A percentile compares a stretch with the other conserved stretches of the same genome.
phyloP scores from a whole-genome alignment of 495 filamentous ascomycete genomes.

The Ramalina peruviana region DNA sequence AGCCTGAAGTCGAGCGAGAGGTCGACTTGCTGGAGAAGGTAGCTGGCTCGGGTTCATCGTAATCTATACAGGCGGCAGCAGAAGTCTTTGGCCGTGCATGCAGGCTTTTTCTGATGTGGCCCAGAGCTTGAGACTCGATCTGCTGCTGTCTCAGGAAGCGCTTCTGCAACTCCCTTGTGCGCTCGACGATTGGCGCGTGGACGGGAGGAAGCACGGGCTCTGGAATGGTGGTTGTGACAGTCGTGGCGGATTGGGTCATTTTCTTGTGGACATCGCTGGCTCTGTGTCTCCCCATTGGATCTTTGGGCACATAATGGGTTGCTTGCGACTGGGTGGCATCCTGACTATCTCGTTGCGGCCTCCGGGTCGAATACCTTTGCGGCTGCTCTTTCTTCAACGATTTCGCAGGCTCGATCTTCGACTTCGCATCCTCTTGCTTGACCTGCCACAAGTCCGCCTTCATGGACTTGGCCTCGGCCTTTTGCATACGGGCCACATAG shows the following conservation, averaged over 20 bases:
- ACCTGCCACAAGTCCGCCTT: conserved; percentile 3
- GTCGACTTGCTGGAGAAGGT: conserved; percentile 15
- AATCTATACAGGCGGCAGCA: conserved; percentile 14
- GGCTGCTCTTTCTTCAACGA: conserved; percentile 2
- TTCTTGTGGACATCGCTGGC: neutral
- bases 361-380: conserved; percentile 8
- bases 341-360: conserved; percentile 3
- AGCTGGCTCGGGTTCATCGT: conserved; percentile 6
- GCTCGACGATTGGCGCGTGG: conserved; percentile 12
- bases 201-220: conserved; percentile 9
- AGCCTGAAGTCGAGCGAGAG: conserved; percentile 14
- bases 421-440: conserved; percentile 3
- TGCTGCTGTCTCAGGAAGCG: neutral
- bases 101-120: conserved; percentile 4
- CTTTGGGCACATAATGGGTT: conserved; percentile 2
- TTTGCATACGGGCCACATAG: conserved; percentile 4
- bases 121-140: conserved; percentile 5
- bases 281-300: conserved; percentile 1
- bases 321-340: neutral
- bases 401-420: conserved; percentile 1
- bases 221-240: neutral
- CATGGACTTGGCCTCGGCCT: conserved; percentile 1
- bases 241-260: neutral
- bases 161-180: neutral
- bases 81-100: conserved; percentile 13